Evolutionary conservation across 208 protist species (phyloP).

Genomic region (Balamuthia mandrillaris): DNA sequence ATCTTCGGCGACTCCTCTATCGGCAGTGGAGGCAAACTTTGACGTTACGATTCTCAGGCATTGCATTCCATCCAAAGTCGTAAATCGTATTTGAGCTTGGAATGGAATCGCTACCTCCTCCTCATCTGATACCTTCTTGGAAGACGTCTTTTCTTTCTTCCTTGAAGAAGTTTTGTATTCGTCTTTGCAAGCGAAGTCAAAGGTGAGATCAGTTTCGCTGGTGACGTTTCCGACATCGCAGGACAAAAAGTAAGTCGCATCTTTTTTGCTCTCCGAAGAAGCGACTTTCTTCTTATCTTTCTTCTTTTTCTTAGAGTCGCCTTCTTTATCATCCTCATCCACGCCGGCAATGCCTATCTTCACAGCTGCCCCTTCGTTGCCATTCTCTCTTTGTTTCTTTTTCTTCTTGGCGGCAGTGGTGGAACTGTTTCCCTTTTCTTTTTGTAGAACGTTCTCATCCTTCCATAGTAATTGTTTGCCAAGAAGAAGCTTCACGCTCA

Average conservation of each 20-base stretch:
- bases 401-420: neutral
- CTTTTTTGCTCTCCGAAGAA: neutral
- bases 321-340: neutral
- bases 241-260: neutral
- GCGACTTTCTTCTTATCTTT: neutral
- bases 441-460: too few relatives aligned
- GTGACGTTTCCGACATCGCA: conserved; percentile 34
- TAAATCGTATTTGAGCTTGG: conserved; percentile 13
- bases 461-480: too few relatives aligned
- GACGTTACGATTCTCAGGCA: conserved; percentile 20
- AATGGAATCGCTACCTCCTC: neutral
- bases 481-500: neutral
- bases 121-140: neutral
- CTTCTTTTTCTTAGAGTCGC: conserved; percentile 12
- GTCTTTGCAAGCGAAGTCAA: neutral
- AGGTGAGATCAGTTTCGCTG: conserved; percentile 25
- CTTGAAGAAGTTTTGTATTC: neutral
- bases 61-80: neutral
- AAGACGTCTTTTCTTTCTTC: neutral
- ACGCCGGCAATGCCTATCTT: neutral
- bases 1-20: neutral
- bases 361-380: neutral
- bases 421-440: neutral
- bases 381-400: neutral
- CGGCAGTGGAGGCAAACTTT: neutral